Percentiles rank a stretch among this genome's conserved stretches.
Conservation (phyloP, 305 asterid genomes). For the Solanum aculeatissimum region DNA sequence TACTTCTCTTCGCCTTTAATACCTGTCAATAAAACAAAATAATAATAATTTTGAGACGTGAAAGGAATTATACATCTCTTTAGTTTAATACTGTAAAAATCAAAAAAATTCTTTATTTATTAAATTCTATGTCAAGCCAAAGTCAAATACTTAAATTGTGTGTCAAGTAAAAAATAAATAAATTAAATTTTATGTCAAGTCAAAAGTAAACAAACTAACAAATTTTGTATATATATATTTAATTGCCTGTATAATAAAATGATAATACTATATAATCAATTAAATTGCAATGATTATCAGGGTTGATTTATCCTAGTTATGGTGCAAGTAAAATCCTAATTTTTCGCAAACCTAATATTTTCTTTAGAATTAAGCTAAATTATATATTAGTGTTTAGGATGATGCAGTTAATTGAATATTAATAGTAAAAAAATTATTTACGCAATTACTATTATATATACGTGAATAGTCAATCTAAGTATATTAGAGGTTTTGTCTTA, state of each 20-base stretch:
- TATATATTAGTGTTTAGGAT: background rate
- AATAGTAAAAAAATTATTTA: background rate
- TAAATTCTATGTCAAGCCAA: background rate
- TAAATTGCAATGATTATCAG: background rate
- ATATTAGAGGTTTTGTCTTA: too few species aligned
- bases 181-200: background rate
- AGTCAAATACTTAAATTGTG: background rate
- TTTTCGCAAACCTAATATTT: background rate
- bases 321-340: background rate
- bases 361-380: too few species aligned
- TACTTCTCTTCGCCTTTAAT: constrained; percentile 47
- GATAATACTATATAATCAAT: background rate
- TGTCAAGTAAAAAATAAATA: background rate
- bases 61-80: background rate
- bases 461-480: background rate
- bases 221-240: background rate
- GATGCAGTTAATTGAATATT: background rate
- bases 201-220: background rate
- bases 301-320: background rate
- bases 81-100: too few species aligned
- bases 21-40: background rate
- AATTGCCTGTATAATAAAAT: background rate
- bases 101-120: too few species aligned
- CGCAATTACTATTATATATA: background rate
- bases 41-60: background rate